Conservation (phyloP, 2,329 filamentous ascomycete genomes). For the Amauroascus niger region DNA sequence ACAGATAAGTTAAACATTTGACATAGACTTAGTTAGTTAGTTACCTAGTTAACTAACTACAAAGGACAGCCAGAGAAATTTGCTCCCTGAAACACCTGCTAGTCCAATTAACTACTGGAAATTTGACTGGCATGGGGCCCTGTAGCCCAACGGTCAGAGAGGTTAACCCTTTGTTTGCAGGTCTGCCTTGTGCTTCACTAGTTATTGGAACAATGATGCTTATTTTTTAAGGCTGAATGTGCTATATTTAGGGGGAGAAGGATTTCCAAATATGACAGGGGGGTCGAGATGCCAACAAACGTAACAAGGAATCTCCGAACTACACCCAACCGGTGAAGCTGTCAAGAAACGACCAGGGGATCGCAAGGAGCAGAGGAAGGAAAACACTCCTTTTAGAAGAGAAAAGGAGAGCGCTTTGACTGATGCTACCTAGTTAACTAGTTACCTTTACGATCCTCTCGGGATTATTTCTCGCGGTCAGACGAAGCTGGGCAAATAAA, state of each 20-base stretch:
- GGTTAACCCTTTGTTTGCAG: neutral
- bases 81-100: neutral
- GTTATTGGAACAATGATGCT: neutral
- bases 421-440: too few species aligned
- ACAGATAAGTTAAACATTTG: too few species aligned
- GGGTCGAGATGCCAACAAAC: neutral
- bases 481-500: neutral
- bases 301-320: neutral
- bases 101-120: too few species aligned
- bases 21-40: too few species aligned
- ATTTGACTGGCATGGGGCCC: too few species aligned
- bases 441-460: too few species aligned
- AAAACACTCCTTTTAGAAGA: too few species aligned
- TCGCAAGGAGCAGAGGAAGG: too few species aligned
- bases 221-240: constrained; percentile 4
- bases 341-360: too few species aligned
- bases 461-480: neutral
- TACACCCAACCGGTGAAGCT: neutral
- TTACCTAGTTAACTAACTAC: too few species aligned
- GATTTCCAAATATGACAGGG: neutral
- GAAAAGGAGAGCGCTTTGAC: too few species aligned
- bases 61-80: neutral
- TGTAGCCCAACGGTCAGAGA: neutral
- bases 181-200: neutral
- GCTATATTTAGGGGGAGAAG: neutral